phyloP scores from a whole-genome alignment of 148 eudicot genomes.

The Cornus suecica region DNA sequence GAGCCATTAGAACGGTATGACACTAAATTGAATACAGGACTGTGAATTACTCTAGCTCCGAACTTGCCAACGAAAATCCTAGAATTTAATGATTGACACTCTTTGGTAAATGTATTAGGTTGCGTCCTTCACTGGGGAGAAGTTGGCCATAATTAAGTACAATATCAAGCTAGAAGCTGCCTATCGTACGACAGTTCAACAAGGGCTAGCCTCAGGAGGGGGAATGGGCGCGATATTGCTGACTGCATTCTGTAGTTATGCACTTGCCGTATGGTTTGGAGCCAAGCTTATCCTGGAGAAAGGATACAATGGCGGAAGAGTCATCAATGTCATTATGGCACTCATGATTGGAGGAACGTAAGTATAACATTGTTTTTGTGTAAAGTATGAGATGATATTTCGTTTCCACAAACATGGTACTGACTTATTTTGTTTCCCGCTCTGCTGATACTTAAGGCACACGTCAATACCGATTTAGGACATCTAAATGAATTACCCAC shows the following conservation, averaged over 20 bases:
- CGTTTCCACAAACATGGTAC: too few relatives aligned
- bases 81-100: neutral
- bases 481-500: neutral
- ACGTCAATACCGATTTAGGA: neutral
- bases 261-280: slow-evolving; percentile 80
- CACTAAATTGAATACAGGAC: neutral
- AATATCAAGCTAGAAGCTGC: slow-evolving; percentile 46
- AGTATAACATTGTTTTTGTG: slow-evolving; percentile 18
- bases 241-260: slow-evolving; percentile 40
- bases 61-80: neutral
- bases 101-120: slow-evolving; percentile 40
- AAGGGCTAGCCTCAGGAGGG: slow-evolving; percentile 73
- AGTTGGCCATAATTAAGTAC: slow-evolving; percentile 51
- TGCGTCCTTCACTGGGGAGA: slow-evolving; percentile 83
- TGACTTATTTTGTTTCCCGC: neutral
- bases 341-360: slow-evolving; percentile 75
- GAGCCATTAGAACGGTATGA: slow-evolving; percentile 76
- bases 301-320: slow-evolving; percentile 74
- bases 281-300: slow-evolving; percentile 49
- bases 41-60: neutral
- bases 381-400: neutral
- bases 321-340: slow-evolving; percentile 67
- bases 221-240: slow-evolving; percentile 54
- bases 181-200: slow-evolving; percentile 41
- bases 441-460: neutral